Evolutionary conservation across 495 filamentous ascomycete species (phyloP), one percentile per base, ranked within the genome.

Genomic region (Penicillium ochrochloron): DNA sequence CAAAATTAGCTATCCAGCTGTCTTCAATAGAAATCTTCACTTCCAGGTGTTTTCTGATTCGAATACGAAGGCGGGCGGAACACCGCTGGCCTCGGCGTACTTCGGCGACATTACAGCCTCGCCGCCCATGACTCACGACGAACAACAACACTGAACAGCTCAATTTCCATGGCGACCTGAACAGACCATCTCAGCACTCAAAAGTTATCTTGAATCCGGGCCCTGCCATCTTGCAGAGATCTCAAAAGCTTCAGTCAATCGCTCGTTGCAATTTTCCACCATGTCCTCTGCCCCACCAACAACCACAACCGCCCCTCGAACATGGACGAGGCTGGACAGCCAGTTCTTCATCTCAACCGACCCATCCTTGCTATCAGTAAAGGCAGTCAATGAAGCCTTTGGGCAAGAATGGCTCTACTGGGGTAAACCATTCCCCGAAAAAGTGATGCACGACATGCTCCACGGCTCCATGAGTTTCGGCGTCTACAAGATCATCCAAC

Each of bases 401-500:
- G 76, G 29, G 8, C 78, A 76, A 2, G 83, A 87, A 31, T 65
- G 82, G 35, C 65, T 88, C 55, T 87, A 84, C 77, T 88, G 86
- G 86, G 76, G 79, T 10, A 73, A 79, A 27, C 64, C 77, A 0
- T 63, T 84, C 0, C 70, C 78, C 17, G 74, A 79, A 8, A 74
- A 80, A 7, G 58, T 68, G 27, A 65, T 88, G 17, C 69, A 74
- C 54, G 76, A 75, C 39, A 81, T 83, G 55, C 74, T 88, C 8
- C 66, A 82, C 52, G 81, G 83, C 58, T 84, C 80, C 4, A 64
- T 87, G 35, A 85, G 83, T 61, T 80, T 88, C 46, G 85, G 84
- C n/a, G 68, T 88, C 19, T 87, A 86, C 55, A 70, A 72, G 27
- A 27, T 41, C 35, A 56, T 27, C 25, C 50, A 66, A 19, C 37